Evolutionary conservation across 1,139 yeast species (phyloP).

Genomic region (Saccharomycopsis hybrid): DNA sequence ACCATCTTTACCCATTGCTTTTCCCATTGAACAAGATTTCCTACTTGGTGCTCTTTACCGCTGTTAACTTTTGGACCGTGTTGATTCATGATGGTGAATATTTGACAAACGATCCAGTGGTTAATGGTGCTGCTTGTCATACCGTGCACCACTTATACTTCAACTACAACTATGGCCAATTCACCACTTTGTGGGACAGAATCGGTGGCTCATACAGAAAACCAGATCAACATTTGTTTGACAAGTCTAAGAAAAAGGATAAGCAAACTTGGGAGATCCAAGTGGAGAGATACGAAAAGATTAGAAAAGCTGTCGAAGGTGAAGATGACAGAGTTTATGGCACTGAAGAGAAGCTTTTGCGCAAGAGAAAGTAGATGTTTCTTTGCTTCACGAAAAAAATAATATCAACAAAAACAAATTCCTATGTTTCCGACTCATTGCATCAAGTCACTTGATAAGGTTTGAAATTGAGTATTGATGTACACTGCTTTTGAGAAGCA

Average conservation of each 20-base stretch:
- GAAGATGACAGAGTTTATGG: slow-evolving; percentile 53
- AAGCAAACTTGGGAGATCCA: slow-evolving; percentile 67
- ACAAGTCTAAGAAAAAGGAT: slow-evolving; percentile 51
- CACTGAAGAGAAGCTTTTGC: slow-evolving; percentile 27
- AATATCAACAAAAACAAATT: too few relatives aligned
- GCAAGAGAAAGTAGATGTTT: slow-evolving; percentile 13
- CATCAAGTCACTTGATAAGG: too few relatives aligned
- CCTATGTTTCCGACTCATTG: too few relatives aligned
- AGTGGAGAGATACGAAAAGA: slow-evolving; percentile 68
- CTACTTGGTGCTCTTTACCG: slow-evolving; percentile 72
- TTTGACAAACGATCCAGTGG: slow-evolving; percentile 84
- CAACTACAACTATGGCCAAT: slow-evolving; percentile 97
- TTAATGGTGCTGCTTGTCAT: slow-evolving; percentile 98
- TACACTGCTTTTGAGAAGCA: too few relatives aligned
- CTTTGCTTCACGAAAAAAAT: too few relatives aligned
- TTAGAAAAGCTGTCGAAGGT: slow-evolving; percentile 76
- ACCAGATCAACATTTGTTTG: slow-evolving; percentile 84
- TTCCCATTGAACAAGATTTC: slow-evolving; percentile 89
- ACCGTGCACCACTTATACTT: slow-evolving; percentile 94
- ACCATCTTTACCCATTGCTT: slow-evolving; percentile 82
- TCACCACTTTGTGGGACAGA: slow-evolving; percentile 97
- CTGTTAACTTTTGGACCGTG: slow-evolving; percentile 96
- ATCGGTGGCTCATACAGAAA: slow-evolving; percentile 87
- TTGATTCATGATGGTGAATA: slow-evolving; percentile 98
- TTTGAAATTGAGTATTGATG: too few relatives aligned